These are phyloP conservation scores for Acanthamoeba royreba DNA, from an alignment of 208 protist species.

Conservation along the genomic window DNA sequence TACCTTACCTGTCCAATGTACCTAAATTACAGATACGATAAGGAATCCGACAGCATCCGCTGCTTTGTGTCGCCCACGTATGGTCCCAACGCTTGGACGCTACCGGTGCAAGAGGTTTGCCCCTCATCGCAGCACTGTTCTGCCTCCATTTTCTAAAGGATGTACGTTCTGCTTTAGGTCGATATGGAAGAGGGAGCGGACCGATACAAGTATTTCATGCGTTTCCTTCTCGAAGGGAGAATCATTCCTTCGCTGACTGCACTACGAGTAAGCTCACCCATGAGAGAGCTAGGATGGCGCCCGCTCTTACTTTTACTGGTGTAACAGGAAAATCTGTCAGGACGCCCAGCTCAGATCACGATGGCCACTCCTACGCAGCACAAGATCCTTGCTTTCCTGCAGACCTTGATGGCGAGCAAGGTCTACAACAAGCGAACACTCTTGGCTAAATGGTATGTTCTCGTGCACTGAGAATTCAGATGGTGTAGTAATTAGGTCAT, in stretches of 20 bases:
- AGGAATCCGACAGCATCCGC: neutral
- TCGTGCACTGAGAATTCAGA: too few relatives aligned
- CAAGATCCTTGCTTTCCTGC: slow-evolving; percentile 8
- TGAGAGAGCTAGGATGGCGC: too few relatives aligned
- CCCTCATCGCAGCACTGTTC: neutral
- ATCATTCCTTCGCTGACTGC: neutral
- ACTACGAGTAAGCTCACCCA: neutral
- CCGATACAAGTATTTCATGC: slow-evolving; percentile 44
- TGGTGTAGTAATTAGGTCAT: neutral
- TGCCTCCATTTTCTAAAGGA: neutral
- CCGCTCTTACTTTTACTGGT: too few relatives aligned
- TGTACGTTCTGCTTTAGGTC: neutral
- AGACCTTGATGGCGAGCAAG: neutral
- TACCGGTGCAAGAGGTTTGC: slow-evolving; percentile 31
- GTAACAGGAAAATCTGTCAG: slow-evolving; percentile 20
- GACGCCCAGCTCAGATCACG: neutral
- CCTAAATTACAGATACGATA: neutral
- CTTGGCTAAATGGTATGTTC: neutral
- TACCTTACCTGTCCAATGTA: too few relatives aligned
- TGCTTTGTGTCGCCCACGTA: slow-evolving; percentile 43
- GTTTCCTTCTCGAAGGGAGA: slow-evolving; percentile 1
- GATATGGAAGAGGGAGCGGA: slow-evolving; percentile 7
- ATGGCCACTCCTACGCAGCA: neutral
- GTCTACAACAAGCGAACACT: neutral
- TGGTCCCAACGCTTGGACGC: slow-evolving; percentile 12